A percentile compares a stretch with the other conserved stretches of the same genome.
Conservation (phyloP, 2,329 filamentous ascomycete species). For the Aureobasidium sp. region DNA sequence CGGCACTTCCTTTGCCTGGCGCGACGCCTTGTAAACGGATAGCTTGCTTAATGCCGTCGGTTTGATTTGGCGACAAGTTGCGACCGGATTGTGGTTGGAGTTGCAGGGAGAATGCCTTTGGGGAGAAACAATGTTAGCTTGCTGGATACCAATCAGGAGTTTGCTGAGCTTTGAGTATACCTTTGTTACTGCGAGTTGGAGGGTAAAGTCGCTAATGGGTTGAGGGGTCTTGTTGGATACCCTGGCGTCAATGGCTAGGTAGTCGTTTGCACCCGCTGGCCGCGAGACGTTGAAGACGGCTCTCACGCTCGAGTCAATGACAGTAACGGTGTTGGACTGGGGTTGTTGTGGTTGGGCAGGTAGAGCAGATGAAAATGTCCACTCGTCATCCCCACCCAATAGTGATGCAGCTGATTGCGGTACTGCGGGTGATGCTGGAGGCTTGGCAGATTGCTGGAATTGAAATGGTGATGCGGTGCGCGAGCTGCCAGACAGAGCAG, state of each 20-base stretch:
- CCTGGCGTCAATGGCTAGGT: slow-evolving; percentile 65
- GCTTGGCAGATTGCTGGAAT: slow-evolving; percentile 21
- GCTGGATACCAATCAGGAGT: not conserved
- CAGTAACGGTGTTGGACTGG: slow-evolving; percentile 53
- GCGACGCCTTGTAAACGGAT: slow-evolving; percentile 73
- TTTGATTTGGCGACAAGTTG: slow-evolving; percentile 61
- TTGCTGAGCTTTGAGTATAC: slow-evolving; percentile 41
- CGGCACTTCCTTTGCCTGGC: slow-evolving; percentile 62
- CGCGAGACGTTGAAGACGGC: slow-evolving; percentile 68
- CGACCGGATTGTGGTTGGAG: slow-evolving; percentile 82
- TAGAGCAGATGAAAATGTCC: slow-evolving; percentile 84
- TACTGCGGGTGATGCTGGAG: slow-evolving; percentile 4
- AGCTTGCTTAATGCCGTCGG: slow-evolving; percentile 72
- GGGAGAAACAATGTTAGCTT: not conserved
- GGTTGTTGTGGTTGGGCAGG: slow-evolving; percentile 43
- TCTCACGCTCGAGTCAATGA: slow-evolving; percentile 63
- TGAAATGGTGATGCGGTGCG: slow-evolving; percentile 32
- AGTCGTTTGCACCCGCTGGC: slow-evolving; percentile 44
- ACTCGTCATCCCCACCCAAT: slow-evolving; percentile 66
- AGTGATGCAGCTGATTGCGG: slow-evolving; percentile 20
- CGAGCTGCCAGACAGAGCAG: slow-evolving; percentile 40
- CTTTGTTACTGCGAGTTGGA: slow-evolving; percentile 90
- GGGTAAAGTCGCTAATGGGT: slow-evolving; percentile 71
- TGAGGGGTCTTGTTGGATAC: slow-evolving; percentile 76
- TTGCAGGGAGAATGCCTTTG: slow-evolving; percentile 69